Conservation (phyloP, 352 stramenopile genomes). For the Phytophthora sojae region DNA sequence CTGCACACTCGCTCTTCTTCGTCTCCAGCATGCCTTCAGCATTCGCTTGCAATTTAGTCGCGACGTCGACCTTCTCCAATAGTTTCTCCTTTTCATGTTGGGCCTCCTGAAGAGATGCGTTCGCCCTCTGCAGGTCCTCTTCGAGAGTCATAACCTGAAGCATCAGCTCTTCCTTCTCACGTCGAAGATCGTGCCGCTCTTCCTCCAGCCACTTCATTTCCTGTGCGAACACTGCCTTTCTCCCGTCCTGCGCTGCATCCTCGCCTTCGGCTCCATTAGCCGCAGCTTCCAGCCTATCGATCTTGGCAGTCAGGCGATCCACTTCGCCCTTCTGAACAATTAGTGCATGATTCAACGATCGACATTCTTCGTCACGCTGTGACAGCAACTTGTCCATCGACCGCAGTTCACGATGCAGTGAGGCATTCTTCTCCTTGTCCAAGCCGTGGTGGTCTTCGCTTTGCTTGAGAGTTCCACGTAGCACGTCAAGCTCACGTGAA, state of each 20-base stretch:
- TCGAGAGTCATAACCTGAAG: slow-evolving; percentile 66
- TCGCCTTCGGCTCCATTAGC: slow-evolving; percentile 4
- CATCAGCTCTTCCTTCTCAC: slow-evolving; percentile 65
- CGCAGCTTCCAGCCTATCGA: slow-evolving; percentile 39
- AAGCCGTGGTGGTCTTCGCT: slow-evolving; percentile 57
- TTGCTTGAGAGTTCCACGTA: slow-evolving; percentile 65
- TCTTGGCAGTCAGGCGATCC: slow-evolving; percentile 52
- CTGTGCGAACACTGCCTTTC: slow-evolving; percentile 54
- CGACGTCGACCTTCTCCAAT: slow-evolving; percentile 39
- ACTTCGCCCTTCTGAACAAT: slow-evolving; percentile 64
- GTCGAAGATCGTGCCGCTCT: slow-evolving; percentile 62
- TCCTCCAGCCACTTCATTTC: slow-evolving; percentile 83
- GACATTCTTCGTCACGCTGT: slow-evolving; percentile 78
- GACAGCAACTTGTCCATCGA: slow-evolving; percentile 77
- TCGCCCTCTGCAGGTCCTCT: slow-evolving; percentile 58
- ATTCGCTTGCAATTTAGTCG: slow-evolving; percentile 49
- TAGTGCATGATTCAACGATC: slow-evolving; percentile 62
- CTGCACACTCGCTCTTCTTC: slow-evolving; percentile 60
- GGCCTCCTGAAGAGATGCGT: slow-evolving; percentile 42
- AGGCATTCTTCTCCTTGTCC: slow-evolving; percentile 79
- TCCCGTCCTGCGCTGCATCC: slow-evolving; percentile 21
- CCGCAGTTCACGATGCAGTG: slow-evolving; percentile 69
- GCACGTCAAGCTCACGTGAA: slow-evolving; percentile 61
- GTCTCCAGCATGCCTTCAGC: slow-evolving; percentile 56
- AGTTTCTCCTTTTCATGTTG: slow-evolving; percentile 64